Evolutionary conservation across 805 yeast species (phyloP), one percentile per base, ranked within the genome.

Genomic region (Ogataea sp.): DNA sequence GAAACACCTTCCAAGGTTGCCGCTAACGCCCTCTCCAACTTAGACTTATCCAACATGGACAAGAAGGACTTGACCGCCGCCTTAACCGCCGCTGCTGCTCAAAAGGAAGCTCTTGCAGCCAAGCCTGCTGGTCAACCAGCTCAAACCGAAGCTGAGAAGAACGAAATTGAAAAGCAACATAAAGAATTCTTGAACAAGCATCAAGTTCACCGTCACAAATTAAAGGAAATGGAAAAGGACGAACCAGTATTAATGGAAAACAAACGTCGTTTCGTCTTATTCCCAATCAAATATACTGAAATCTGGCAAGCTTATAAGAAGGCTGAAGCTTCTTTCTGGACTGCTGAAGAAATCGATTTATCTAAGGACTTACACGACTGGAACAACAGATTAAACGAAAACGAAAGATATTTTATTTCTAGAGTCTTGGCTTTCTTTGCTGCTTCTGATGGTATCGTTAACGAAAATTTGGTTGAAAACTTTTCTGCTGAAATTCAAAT

Each of bases 241-340:
- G 98, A 90, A 73, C 97, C 97, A 1, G 65, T 90, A 55, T 74
- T 90, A 55, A 56, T 61, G 38, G 96, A 87, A 65, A 93, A 90
- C 76, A 78, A 76, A 52, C 77, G 78, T 57, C 80, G 98, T 60
- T 88, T 86, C 56, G 97, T 93, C 38, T 69, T 90, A 44, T 89
- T 89, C 78, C 98, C 98, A 50, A 87, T 90, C 68, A 83, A 85
- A 67, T 93, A 88, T 70, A 90, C 89, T 61, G 97, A 90, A 68
- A 85, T 90, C 62, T 90, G 97, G 97, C 96, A 90, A 65, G 89
- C 94, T 73, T 90, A 90, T 69, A 90, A 90, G 73, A 87, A 90
- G 68, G 97, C 97, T 38, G 98, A 93, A 73, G 98, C 98, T 14
- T 90, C 97, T 6, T 90, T 90, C 75, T 90, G 98, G 98, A 93